These are phyloP conservation scores for Paracoccidioides brasiliensis DNA, from an alignment of 2,329 filamentous ascomycete genomes.

Conservation along the genomic window DNA sequence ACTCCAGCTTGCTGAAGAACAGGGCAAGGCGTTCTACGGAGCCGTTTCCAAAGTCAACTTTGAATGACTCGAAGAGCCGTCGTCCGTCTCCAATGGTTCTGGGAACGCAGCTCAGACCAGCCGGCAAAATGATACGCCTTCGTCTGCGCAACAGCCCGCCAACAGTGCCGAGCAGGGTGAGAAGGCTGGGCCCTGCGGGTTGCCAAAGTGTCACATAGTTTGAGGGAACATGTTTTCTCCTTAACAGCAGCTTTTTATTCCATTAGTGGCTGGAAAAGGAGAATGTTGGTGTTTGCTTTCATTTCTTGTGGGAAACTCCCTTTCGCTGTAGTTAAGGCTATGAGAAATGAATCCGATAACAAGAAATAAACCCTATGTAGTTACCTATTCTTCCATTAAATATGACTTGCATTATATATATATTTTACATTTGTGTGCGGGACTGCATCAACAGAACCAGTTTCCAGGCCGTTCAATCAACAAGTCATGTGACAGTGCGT, in stretches of 20 bases:
- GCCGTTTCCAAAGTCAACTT: conserved; percentile 56
- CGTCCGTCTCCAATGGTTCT: conserved; percentile 19
- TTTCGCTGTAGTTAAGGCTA: neutral
- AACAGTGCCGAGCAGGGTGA: conserved; percentile 36
- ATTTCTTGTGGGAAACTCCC: neutral
- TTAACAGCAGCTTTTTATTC: neutral
- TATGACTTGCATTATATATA: neutral
- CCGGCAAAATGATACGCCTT: conserved; percentile 14
- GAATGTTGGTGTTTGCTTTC: neutral
- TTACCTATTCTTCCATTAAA: neutral
- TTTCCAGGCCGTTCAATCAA: neutral
- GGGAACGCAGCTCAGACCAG: conserved; percentile 16
- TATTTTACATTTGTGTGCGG: no score
- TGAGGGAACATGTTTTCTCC: conserved; percentile 23
- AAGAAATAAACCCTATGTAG: neutral
- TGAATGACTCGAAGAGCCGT: conserved; percentile 63
- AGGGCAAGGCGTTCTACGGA: conserved; percentile 78
- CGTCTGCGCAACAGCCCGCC: conserved; percentile 19
- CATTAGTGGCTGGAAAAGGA: neutral
- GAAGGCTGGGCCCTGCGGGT: conserved; percentile 57
- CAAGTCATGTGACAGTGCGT: neutral
- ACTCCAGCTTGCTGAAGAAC: conserved; percentile 62
- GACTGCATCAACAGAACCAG: no score
- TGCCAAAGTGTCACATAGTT: conserved; percentile 57
- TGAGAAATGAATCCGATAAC: neutral